Conservation (phyloP, 2,329 filamentous ascomycete species). For the Aspergillus sp. region DNA sequence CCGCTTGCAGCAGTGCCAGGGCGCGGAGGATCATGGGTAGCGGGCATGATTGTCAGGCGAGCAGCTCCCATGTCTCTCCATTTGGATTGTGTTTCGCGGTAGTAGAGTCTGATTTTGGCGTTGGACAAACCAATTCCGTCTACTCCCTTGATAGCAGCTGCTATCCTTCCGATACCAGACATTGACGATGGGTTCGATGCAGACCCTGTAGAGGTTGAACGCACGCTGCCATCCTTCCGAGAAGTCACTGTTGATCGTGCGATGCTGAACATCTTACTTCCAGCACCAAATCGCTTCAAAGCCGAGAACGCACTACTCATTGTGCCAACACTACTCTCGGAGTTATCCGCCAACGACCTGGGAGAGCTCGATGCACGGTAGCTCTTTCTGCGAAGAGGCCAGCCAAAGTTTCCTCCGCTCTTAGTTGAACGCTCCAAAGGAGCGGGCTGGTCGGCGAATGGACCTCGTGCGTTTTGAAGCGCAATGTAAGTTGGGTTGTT, state of each 20-base stretch:
- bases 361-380: constrained; percentile 55
- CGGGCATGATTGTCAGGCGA: constrained; percentile 71
- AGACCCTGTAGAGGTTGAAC: constrained; percentile 52
- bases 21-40: constrained; percentile 31
- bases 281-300: constrained; percentile 68
- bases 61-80: constrained; percentile 93
- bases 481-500: constrained; percentile 88
- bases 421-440: constrained; percentile 43
- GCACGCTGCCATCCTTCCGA: constrained; percentile 47
- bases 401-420: constrained; percentile 42
- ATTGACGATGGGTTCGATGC: constrained; percentile 48
- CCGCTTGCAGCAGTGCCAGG: constrained; percentile 47
- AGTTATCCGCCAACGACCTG: constrained; percentile 55
- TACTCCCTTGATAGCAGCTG: constrained; percentile 45
- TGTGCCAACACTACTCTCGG: constrained; percentile 69
- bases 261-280: constrained; percentile 75
- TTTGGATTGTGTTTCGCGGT: constrained; percentile 67
- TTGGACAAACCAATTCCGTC: constrained; percentile 64
- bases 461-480: constrained; percentile 64
- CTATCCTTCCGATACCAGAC: constrained; percentile 51
- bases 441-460: constrained; percentile 53
- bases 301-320: constrained; percentile 75
- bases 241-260: constrained; percentile 68
- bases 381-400: constrained; percentile 49
- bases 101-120: constrained; percentile 80